Evolutionary conservation across 163 green algal species (phyloP), one percentile per base, ranked within the genome.

Genomic region (Chlorella variabilis): DNA sequence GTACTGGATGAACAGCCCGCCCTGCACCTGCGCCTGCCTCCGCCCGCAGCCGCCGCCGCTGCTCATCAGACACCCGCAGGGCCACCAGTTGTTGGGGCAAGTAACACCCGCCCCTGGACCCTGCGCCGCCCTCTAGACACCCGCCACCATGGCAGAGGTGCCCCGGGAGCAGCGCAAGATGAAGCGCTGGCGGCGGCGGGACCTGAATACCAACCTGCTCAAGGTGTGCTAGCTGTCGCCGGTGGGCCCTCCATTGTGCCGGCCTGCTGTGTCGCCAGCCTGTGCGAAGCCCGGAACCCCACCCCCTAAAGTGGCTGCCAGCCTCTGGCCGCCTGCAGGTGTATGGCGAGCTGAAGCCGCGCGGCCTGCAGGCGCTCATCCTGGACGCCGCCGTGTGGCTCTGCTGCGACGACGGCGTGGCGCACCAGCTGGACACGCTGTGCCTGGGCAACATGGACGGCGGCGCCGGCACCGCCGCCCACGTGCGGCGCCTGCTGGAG

Each of bases 401-500:
- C 34, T 82, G 58, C 42, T 59, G 58, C 42, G 48, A 74, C 27
- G 69, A 80, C 23, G 69, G 54, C 9, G 34, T 54, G 29, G 76
- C 86, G 20, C 38, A 78, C 42, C n/a, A 51, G 29, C 71, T 89
- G 29, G 85, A 89, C 39, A 56, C 38, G 20, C 77, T 85, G 62
- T 89, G 85, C 81, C 69, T 89, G 17, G 85, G 85, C n/a, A 89
- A 86, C 63, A 68, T 86, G 59, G 85, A 89, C 34, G 85, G 85
- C 39, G 85, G 85, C 51, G 42, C 56, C 4, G 79, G 71, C 38
- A 86, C 70, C 2, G 76, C 76, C 18, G 59, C 39, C 27, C 27
- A 80, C 21, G 75, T 87, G 36, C 49, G 27, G 21, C 18, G 31
- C 18, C 31, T 41, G 17, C 34, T 87, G 18, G 51, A 62, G 54